These are phyloP conservation scores for Erodium trifolium DNA, from an alignment of 441 rosid genomes.

Conservation along the genomic window DNA sequence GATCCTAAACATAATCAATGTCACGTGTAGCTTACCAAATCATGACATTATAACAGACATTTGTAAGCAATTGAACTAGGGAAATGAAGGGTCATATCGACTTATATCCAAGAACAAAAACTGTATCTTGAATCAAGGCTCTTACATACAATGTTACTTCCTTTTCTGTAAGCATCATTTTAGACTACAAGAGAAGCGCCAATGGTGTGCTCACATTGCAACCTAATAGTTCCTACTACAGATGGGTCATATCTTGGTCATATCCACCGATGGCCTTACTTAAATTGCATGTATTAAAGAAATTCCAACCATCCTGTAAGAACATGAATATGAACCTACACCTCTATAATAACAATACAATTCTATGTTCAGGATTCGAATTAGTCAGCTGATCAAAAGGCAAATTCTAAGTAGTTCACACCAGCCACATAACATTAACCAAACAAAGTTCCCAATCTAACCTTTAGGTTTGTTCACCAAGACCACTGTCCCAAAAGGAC, in stretches of 20 bases:
- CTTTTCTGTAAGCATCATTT: too few species aligned
- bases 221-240: background rate
- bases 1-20: constrained; percentile 8
- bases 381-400: background rate
- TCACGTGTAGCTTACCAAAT: constrained; percentile 9
- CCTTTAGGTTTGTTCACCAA: constrained; percentile 95
- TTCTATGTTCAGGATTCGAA: background rate
- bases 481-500: constrained; percentile 68
- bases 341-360: background rate
- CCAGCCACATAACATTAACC: background rate
- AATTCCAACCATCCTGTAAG: background rate
- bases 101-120: too few species aligned
- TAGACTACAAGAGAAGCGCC: too few species aligned
- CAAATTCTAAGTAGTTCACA: background rate
- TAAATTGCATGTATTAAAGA: too few species aligned
- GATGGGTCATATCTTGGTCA: background rate
- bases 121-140: too few species aligned
- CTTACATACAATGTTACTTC: too few species aligned
- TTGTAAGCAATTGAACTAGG: background rate
- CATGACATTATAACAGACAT: constrained; percentile 3
- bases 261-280: too few species aligned
- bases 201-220: too few species aligned
- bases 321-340: background rate
- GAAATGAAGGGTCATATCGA: background rate
- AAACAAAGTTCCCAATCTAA: constrained; percentile 18